Conservation (phyloP, 352 stramenopile species). For the Aphanomyces stellatus region DNA sequence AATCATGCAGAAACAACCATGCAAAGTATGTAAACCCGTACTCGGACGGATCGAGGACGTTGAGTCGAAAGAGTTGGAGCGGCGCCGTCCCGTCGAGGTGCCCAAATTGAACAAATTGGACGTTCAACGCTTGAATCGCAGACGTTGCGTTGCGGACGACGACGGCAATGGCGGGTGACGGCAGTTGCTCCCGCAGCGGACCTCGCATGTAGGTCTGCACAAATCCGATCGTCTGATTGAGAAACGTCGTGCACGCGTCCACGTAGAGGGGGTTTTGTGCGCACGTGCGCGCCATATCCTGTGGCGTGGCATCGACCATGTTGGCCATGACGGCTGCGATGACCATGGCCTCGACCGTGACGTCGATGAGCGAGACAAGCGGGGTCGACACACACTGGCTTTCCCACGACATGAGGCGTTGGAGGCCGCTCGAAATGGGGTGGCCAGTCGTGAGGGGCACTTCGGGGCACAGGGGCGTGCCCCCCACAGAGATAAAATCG, state of each 20-base stretch:
- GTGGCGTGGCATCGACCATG: not conserved
- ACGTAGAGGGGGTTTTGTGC: not conserved
- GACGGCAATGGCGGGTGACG: not conserved
- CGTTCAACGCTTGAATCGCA: not conserved
- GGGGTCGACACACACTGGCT: not conserved
- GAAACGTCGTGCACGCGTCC: not conserved
- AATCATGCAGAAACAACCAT: conserved; percentile 4
- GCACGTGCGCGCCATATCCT: not conserved
- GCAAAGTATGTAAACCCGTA: not conserved
- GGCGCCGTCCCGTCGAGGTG: not conserved
- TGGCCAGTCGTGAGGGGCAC: not conserved
- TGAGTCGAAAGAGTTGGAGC: not conserved
- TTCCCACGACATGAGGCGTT: not conserved
- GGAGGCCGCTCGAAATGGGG: not conserved
- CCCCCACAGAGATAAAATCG: not conserved
- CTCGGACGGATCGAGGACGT: not conserved
- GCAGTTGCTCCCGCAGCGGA: not conserved
- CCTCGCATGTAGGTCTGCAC: not conserved
- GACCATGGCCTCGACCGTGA: not conserved
- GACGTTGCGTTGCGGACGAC: not conserved
- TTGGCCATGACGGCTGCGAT: not conserved
- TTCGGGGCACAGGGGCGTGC: not conserved
- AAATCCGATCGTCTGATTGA: not conserved
- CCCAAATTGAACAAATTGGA: not conserved
- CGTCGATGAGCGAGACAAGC: not conserved